Evolutionary conservation across 2,329 filamentous ascomycete species (phyloP).

Genomic region (Blastomyces parvus): DNA sequence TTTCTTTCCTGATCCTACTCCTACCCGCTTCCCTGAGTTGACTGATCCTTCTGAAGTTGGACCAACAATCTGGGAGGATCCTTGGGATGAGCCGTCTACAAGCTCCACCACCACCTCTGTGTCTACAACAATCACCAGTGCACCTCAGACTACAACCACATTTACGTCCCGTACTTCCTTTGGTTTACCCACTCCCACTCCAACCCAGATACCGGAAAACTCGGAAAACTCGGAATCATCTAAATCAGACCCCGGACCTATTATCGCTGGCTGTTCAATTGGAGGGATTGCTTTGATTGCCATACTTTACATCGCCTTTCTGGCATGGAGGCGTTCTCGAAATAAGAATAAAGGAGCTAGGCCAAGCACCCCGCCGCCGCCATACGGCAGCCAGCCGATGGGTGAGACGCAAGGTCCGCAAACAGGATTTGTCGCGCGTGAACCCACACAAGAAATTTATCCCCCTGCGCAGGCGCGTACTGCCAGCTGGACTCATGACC

Average conservation of each 20-base stretch:
- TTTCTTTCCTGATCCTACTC: neutral
- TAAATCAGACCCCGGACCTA: slow-evolving; percentile 9
- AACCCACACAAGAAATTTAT: neutral
- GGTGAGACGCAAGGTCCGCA: neutral
- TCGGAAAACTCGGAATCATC: slow-evolving; percentile 1
- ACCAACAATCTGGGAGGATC: slow-evolving; percentile 1
- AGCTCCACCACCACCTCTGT: neutral
- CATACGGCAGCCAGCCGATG: slow-evolving; percentile 5
- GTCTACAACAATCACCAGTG: neutral
- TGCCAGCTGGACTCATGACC: neutral
- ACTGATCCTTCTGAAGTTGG: neutral
- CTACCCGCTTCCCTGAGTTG: neutral
- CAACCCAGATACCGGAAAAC: slow-evolving; percentile 6
- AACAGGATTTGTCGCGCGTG: neutral
- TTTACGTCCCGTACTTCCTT: neutral
- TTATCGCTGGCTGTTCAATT: slow-evolving; percentile 16
- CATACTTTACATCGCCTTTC: slow-evolving; percentile 13
- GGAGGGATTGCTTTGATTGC: slow-evolving; percentile 14
- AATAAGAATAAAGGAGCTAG: slow-evolving; percentile 8
- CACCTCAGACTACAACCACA: neutral
- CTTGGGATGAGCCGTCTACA: neutral
- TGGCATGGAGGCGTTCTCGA: slow-evolving; percentile 13
- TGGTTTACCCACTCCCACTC: slow-evolving; percentile 2
- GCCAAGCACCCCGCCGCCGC: slow-evolving; percentile 2
- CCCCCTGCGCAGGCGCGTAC: neutral